These are phyloP conservation scores for Dipodascus geniculatus DNA, from an alignment of 805 yeast species.

Conservation along the genomic window DNA sequence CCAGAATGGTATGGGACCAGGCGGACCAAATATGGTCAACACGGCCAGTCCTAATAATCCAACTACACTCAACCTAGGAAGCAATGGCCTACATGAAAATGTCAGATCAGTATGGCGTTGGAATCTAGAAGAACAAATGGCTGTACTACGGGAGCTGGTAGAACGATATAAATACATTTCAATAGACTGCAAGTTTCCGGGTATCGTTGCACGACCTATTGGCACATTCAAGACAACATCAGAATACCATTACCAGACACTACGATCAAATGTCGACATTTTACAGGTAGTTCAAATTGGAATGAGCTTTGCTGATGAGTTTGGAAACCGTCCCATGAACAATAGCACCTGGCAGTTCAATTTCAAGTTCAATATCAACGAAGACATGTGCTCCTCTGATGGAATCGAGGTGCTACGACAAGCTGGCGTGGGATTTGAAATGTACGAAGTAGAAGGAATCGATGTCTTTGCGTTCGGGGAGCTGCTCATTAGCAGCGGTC, in stretches of 20 bases:
- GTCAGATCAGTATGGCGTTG: conserved; percentile 31
- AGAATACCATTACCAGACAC: conserved; percentile 92
- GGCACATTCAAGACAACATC: conserved; percentile 82
- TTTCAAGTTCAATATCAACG: conserved; percentile 62
- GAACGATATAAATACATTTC: conserved; percentile 29
- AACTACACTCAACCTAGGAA: conserved; percentile 11
- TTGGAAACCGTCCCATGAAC: conserved; percentile 57
- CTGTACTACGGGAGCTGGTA: conserved; percentile 26
- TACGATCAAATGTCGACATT: conserved; percentile 83
- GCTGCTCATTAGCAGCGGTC: conserved; percentile 72
- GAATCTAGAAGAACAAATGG: conserved; percentile 31
- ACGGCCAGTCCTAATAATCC: conserved; percentile 2
- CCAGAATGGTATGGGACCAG: conserved; percentile 11
- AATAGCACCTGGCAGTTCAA: conserved; percentile 94
- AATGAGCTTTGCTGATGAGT: conserved; percentile 55
- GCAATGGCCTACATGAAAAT: conserved; percentile 12
- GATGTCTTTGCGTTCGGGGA: conserved; percentile 74
- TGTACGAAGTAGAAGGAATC: conserved; percentile 68
- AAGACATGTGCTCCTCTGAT: conserved; percentile 80
- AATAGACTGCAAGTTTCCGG: conserved; percentile 89
- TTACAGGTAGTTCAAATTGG: conserved; percentile 80
- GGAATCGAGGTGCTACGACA: conserved; percentile 68
- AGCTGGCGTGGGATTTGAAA: conserved; percentile 71
- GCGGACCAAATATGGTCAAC: conserved; percentile 5
- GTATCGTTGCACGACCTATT: conserved; percentile 90